Evolutionary conservation across 2,329 filamentous ascomycete genomes (phyloP).

Genomic region (Aspergillus aculeatinus): DNA sequence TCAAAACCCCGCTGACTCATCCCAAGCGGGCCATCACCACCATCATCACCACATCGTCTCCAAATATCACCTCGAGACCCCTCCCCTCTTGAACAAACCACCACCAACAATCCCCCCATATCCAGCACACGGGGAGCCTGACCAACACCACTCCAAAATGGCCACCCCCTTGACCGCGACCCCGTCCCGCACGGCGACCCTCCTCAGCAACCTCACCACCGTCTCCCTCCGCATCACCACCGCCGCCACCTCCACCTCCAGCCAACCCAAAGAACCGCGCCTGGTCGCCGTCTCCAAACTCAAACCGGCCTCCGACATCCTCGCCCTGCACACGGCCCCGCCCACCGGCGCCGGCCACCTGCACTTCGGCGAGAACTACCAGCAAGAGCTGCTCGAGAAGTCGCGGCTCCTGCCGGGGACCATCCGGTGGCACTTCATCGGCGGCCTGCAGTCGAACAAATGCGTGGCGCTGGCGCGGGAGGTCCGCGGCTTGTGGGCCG

Average conservation of each 20-base stretch:
- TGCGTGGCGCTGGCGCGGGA: conserved; percentile 79
- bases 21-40: no score
- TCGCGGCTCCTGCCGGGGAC: conserved; percentile 69
- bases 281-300: conserved; percentile 95
- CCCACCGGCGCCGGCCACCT: conserved; percentile 49
- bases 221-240: conserved; percentile 61
- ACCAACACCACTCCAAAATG: conserved; percentile 16
- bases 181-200: conserved; percentile 61
- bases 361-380: conserved; percentile 97
- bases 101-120: no score
- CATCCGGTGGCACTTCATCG: conserved; percentile 96
- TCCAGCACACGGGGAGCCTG: neutral
- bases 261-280: conserved; percentile 45
- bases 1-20: no score
- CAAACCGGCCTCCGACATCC: conserved; percentile 87
- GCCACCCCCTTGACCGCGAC: conserved; percentile 31
- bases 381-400: conserved; percentile 85
- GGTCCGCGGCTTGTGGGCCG: conserved; percentile 85
- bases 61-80: neutral
- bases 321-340: conserved; percentile 70
- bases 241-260: conserved; percentile 32
- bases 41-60: neutral
- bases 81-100: neutral
- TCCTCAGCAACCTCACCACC: conserved; percentile 61
- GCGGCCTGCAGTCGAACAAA: conserved; percentile 89